A percentile compares a stretch with the other conserved stretches of the same genome.
Conservation (phyloP, 768 basidiomycete species). For the Tulasnella sp. region DNA sequence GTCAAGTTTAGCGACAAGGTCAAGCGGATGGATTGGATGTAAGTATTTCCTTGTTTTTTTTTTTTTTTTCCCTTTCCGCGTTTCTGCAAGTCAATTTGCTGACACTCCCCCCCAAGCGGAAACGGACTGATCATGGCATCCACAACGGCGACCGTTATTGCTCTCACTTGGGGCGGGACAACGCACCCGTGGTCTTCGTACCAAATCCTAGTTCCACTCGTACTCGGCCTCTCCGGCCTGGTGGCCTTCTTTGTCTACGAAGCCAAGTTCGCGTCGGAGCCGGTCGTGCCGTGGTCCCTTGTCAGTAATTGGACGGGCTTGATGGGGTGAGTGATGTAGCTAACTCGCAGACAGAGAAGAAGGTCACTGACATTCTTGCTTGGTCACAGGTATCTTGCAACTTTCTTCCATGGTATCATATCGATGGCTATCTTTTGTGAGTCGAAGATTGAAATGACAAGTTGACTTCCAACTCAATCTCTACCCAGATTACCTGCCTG, state of each 20-base stretch:
- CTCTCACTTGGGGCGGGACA: slow-evolving; percentile 34
- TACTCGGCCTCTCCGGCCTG: slow-evolving; percentile 28
- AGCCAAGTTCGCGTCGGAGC: neutral
- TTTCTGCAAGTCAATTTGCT: neutral
- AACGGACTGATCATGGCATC: slow-evolving; percentile 20
- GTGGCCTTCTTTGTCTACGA: slow-evolving; percentile 2
- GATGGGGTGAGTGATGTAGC: slow-evolving; percentile 20
- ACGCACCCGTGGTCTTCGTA: slow-evolving; percentile 31
- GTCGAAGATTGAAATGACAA: neutral
- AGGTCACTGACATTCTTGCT: neutral
- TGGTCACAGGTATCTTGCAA: slow-evolving; percentile 13
- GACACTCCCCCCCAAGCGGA: slow-evolving; percentile 7
- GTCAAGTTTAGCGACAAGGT: slow-evolving; percentile 26
- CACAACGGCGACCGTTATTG: slow-evolving; percentile 30
- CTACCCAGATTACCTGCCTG: slow-evolving; percentile 19
- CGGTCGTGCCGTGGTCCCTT: slow-evolving; percentile 21
- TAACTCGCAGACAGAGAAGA: neutral
- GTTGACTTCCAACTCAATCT: neutral
- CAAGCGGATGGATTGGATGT: slow-evolving; percentile 32
- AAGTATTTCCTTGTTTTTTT: slow-evolving; percentile 12
- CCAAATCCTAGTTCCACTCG: slow-evolving; percentile 31
- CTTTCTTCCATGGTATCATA: slow-evolving; percentile 21
- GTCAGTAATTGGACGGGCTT: slow-evolving; percentile 25
- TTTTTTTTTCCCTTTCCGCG: neutral
- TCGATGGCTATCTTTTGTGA: slow-evolving; percentile 1